These are phyloP conservation scores for Sporopachydermia lactativora DNA, from an alignment of 805 yeast genomes.

Conservation along the genomic window DNA sequence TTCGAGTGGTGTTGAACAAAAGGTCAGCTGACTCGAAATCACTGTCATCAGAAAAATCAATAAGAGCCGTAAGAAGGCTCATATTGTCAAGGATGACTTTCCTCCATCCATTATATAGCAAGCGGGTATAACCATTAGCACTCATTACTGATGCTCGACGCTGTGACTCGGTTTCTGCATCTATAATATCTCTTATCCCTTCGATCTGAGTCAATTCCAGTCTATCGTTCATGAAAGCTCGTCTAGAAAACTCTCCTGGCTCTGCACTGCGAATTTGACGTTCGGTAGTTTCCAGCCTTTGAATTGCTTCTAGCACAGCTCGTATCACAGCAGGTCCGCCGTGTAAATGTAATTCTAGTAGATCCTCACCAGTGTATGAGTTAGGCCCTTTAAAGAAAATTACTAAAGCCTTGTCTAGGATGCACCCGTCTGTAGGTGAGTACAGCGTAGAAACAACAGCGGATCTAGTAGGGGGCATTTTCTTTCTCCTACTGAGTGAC, in stretches of 20 bases:
- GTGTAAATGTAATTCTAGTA: constrained; percentile 80
- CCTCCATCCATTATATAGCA: constrained; percentile 53
- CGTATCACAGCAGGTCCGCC: constrained; percentile 83
- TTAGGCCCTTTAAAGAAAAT: constrained; percentile 57
- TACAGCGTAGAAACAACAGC: constrained; percentile 49
- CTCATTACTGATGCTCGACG: constrained; percentile 61
- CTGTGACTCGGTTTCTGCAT: constrained; percentile 89
- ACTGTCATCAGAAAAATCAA: constrained; percentile 92
- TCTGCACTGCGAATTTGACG: constrained; percentile 64
- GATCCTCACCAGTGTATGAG: constrained; percentile 88
- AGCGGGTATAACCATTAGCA: constrained; percentile 53
- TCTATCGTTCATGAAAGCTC: constrained; percentile 76
- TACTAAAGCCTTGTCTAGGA: constrained; percentile 69
- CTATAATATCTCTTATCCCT: constrained; percentile 77
- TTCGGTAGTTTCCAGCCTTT: constrained; percentile 31
- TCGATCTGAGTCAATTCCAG: constrained; percentile 84
- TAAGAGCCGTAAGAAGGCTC: constrained; percentile 72
- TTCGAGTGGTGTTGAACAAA: constrained; percentile 36
- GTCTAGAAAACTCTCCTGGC: constrained; percentile 80
- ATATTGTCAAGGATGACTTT: constrained; percentile 43
- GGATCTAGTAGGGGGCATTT: constrained; percentile 31
- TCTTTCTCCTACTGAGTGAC: constrained; percentile 27
- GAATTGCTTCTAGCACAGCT: constrained; percentile 52
- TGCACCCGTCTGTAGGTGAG: constrained; percentile 20
- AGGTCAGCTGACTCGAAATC: constrained; percentile 52